Conservation (phyloP, 1,284 basidiomycete genomes). For the Gymnopus androsaceus region DNA sequence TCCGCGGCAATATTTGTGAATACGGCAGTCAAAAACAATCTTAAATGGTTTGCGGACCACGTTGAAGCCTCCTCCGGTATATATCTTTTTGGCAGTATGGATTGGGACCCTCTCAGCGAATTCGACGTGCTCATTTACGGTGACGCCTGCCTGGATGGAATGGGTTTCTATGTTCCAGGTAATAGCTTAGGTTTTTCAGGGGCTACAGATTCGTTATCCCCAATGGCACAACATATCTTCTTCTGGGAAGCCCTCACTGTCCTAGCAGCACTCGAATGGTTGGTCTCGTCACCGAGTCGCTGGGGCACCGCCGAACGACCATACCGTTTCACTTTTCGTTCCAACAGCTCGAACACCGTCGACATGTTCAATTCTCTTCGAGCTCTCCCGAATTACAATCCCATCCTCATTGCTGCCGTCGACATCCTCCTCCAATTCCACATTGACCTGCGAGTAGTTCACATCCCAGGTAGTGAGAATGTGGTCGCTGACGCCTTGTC, state of each 20-base stretch:
- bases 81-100: background rate
- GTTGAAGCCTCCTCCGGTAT: background rate
- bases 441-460: background rate
- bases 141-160: slow-evolving; percentile 2
- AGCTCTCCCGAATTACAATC: background rate
- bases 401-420: background rate
- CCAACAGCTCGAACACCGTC: background rate
- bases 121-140: background rate
- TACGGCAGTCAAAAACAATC: background rate
- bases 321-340: background rate
- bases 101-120: background rate
- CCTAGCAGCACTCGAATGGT: background rate
- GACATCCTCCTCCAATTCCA: background rate
- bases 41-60: background rate
- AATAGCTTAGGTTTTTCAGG: background rate
- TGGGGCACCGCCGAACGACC: no score
- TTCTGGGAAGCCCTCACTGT: background rate
- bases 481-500: background rate
- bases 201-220: background rate
- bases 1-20: slow-evolving; percentile 30
- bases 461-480: background rate
- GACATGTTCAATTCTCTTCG: background rate
- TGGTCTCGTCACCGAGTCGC: background rate
- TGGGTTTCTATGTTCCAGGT: slow-evolving; percentile 4
- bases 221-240: background rate